Conservation (phyloP, 2,329 filamentous ascomycete species). For the Nemania abortiva region DNA sequence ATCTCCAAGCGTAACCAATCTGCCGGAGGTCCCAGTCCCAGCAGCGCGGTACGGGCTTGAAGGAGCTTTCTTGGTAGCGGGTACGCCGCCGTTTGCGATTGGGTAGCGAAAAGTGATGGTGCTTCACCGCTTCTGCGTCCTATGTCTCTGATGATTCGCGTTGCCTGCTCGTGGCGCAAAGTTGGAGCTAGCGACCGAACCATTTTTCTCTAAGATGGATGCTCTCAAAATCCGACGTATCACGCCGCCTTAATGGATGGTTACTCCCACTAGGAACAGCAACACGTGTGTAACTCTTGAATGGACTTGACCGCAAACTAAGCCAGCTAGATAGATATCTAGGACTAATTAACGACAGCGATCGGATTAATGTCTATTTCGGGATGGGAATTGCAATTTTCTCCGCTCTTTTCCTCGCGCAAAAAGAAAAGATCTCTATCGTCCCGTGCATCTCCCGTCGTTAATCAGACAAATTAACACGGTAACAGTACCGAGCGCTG, state of each 20-base stretch:
- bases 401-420: background rate
- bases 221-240: conserved; percentile 28
- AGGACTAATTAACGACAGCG: background rate
- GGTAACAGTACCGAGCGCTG: background rate
- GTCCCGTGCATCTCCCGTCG: background rate
- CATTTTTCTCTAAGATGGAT: background rate
- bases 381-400: background rate
- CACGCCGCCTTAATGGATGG: conserved; percentile 4
- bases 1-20: conserved; percentile 17
- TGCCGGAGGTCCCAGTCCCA: conserved; percentile 37
- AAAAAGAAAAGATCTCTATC: conserved; percentile 4
- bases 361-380: background rate
- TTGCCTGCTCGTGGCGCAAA: conserved; percentile 3
- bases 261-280: background rate
- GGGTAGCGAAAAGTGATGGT: conserved; percentile 9
- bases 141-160: background rate
- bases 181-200: conserved; percentile 4
- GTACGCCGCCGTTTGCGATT: conserved; percentile 8
- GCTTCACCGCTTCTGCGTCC: conserved; percentile 32
- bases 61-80: conserved; percentile 23
- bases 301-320: background rate
- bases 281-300: conserved; percentile 28
- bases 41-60: conserved; percentile 31
- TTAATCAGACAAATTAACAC: conserved; percentile 3
- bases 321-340: background rate